Evolutionary conservation across 305 asterid genomes (phyloP).

Genomic region (Petunia hybrid): DNA sequence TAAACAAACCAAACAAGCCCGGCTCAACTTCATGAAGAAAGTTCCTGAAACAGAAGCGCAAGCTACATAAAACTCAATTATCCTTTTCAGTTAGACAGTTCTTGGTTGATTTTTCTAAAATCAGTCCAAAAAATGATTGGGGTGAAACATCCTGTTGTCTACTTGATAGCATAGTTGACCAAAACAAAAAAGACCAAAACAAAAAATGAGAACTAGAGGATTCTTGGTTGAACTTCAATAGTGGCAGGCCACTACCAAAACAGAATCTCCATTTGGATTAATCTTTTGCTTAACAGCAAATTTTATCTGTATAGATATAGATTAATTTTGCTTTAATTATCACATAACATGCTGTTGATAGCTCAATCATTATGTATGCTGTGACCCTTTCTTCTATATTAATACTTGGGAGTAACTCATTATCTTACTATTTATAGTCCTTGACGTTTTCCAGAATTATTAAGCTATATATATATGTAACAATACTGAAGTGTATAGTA

Average conservation of each 20-base stretch:
- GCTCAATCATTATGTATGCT: not conserved
- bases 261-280: slow-evolving; percentile 14
- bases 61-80: slow-evolving; percentile 44
- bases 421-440: not conserved
- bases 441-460: not conserved
- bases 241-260: not conserved
- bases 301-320: slow-evolving; percentile 20
- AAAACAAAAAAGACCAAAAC: not conserved
- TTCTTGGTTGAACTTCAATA: not conserved
- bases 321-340: slow-evolving; percentile 20
- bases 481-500: not conserved
- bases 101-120: slow-evolving; percentile 12
- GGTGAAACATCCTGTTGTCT: slow-evolving; percentile 21
- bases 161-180: not conserved
- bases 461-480: not conserved
- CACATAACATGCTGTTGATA: not conserved
- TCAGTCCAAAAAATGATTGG: not conserved
- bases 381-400: not conserved
- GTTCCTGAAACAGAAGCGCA: slow-evolving; percentile 59
- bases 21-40: slow-evolving; percentile 65
- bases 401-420: not conserved
- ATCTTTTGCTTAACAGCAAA: slow-evolving; percentile 4
- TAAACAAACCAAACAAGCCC: slow-evolving; percentile 67
- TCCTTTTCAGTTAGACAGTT: slow-evolving; percentile 20
- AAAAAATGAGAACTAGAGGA: not conserved